A percentile compares a stretch with the other conserved stretches of the same genome.
phyloP scores from a whole-genome alignment of 176 grass and related monocot genomes.

The Neostapfia colusana region DNA sequence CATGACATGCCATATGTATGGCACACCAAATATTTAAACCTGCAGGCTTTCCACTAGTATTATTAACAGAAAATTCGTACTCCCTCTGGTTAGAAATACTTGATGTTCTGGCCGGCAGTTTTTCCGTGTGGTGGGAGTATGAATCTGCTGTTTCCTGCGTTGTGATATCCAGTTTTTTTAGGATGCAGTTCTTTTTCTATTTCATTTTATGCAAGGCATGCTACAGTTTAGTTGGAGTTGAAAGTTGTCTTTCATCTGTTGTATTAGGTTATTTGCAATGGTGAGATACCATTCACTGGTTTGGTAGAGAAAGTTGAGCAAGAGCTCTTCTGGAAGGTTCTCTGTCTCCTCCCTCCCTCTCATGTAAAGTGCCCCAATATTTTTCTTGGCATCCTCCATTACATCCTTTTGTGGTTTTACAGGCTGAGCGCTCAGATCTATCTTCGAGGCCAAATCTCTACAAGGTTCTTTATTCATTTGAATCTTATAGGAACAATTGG shows the following conservation, averaged over 20 bases:
- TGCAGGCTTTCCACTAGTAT: background rate
- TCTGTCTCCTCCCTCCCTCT: background rate
- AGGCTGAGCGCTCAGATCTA: constrained; percentile 94
- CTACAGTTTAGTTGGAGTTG: constrained; percentile 22
- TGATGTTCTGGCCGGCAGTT: background rate
- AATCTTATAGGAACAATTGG: constrained; percentile 86
- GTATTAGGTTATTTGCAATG: constrained; percentile 77
- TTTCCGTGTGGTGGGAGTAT: background rate
- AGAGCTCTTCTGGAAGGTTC: constrained; percentile 92
- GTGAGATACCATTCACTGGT: constrained; percentile 83
- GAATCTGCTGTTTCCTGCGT: background rate
- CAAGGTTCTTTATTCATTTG: constrained; percentile 96
- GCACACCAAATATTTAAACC: background rate
- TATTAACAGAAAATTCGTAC: background rate
- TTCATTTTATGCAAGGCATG: constrained; percentile 9
- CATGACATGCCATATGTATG: background rate
- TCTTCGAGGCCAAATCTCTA: constrained; percentile 80
- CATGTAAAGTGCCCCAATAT: background rate
- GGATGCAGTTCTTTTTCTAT: background rate
- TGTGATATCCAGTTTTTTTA: background rate
- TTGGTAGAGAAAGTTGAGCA: constrained; percentile 93
- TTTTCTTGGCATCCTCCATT: constrained; percentile 5
- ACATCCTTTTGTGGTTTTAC: constrained; percentile 26
- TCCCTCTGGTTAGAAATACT: background rate
- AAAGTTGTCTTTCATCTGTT: constrained; percentile 17